Percentiles rank a stretch among this genome's conserved stretches.
Evolutionary conservation across 1,284 basidiomycete species (phyloP).

Genomic region (Leccinum griseonigrum): DNA sequence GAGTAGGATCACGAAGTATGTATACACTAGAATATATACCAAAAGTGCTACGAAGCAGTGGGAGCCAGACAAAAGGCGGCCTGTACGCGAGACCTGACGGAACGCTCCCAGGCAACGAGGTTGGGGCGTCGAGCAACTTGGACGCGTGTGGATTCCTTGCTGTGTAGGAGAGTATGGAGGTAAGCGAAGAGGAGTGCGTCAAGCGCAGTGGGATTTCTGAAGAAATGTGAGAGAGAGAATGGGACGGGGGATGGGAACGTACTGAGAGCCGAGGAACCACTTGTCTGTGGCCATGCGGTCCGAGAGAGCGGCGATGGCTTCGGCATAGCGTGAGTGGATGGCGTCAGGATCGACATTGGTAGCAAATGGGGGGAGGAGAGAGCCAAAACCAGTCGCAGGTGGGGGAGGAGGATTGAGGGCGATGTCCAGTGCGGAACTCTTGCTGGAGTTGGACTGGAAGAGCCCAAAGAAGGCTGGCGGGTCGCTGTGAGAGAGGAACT

Average conservation of each 20-base stretch:
- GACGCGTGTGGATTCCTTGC: conserved; percentile 47
- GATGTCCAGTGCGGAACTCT: conserved; percentile 37
- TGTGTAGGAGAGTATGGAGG: conserved; percentile 60
- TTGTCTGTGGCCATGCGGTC: conserved; percentile 69
- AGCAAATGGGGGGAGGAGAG: conserved; percentile 60
- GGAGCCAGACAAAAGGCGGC: conserved; percentile 42
- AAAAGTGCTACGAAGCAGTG: conserved; percentile 8
- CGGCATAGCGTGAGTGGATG: conserved; percentile 59
- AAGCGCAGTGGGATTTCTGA: conserved; percentile 63
- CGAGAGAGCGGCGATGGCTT: conserved; percentile 68
- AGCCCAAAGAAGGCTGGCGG: conserved; percentile 41
- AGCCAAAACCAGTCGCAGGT: conserved; percentile 64
- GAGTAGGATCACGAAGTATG: neutral
- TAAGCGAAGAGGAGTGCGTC: conserved; percentile 81
- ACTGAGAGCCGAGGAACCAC: conserved; percentile 79
- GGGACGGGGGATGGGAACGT: conserved; percentile 27
- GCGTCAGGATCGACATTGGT: conserved; percentile 47
- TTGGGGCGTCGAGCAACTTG: conserved; percentile 70
- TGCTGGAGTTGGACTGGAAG: conserved; percentile 33
- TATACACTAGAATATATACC: conserved; percentile 19
- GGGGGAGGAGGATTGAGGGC: conserved; percentile 62
- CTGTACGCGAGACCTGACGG: conserved; percentile 58
- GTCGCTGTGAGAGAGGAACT: conserved; percentile 49
- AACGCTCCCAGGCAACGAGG: conserved; percentile 72
- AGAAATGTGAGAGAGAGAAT: neutral